Evolutionary conservation across 2,329 filamentous ascomycete genomes (phyloP).

Genomic region (Cladosporium cucumerinum): DNA sequence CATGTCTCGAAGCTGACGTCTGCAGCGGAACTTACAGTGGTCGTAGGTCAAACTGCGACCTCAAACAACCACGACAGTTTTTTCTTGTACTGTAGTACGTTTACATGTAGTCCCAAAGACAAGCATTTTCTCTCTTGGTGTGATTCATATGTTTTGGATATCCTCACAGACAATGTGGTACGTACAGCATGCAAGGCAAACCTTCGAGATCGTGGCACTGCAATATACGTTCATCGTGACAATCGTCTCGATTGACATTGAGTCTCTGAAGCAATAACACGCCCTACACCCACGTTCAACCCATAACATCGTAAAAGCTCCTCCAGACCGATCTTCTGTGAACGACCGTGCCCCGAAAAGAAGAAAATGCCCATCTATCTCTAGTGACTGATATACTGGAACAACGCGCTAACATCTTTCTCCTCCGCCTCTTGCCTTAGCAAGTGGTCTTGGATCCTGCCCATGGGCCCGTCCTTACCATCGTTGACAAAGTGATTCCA

Average conservation of each 20-base stretch:
- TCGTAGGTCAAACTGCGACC: background rate
- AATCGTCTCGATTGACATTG: background rate
- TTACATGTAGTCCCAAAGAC: background rate
- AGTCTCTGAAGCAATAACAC: background rate
- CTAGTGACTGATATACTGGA: constrained; percentile 95
- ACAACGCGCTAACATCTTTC: constrained; percentile 84
- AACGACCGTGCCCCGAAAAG: background rate
- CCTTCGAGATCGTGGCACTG: background rate
- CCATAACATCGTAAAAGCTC: background rate
- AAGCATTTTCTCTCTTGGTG: background rate
- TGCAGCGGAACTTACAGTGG: accelerated
- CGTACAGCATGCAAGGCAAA: background rate
- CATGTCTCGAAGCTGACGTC: background rate
- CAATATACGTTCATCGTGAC: background rate
- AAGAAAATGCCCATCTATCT: background rate
- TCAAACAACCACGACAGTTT: too few relatives aligned
- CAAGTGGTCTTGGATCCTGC: constrained; percentile 84
- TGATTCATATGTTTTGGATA: background rate
- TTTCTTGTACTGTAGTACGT: too few relatives aligned
- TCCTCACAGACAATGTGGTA: background rate
- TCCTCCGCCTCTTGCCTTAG: constrained; percentile 80
- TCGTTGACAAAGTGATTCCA: constrained; percentile 97
- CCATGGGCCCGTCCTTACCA: constrained; percentile 58
- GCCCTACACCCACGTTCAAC: background rate
- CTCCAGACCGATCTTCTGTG: background rate